Percentiles rank a stretch among this genome's conserved stretches.
These are phyloP conservation scores for Aspergillus fijiensis DNA, from an alignment of 2,329 filamentous ascomycete species.

Conservation along the genomic window DNA sequence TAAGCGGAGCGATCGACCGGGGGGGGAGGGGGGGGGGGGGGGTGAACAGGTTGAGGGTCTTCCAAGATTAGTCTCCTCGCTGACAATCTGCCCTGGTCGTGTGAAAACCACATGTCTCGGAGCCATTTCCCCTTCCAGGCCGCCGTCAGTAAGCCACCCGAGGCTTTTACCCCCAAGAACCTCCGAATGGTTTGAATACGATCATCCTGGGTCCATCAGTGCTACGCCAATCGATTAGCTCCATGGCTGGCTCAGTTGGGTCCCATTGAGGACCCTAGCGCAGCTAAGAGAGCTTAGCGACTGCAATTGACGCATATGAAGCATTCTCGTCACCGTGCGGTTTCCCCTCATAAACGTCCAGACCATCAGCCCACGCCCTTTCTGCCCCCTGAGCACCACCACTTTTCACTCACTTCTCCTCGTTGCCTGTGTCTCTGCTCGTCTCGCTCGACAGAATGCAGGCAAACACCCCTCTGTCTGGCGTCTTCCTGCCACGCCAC, in stretches of 20 bases:
- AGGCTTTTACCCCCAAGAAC: not conserved
- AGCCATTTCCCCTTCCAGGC: not conserved
- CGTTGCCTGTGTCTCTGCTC: not conserved
- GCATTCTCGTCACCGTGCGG: not conserved
- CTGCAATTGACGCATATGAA: slow-evolving; percentile 3
- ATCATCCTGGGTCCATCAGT: not conserved
- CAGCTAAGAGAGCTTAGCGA: slow-evolving; percentile 2
- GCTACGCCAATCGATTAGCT: not conserved
- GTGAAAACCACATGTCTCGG: slow-evolving; percentile 4
- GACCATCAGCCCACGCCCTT: not conserved
- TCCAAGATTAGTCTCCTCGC: too few relatives aligned
- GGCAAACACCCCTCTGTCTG: slow-evolving; percentile 2
- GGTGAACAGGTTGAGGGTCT: not conserved
- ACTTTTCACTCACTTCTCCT: not conserved
- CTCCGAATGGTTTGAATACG: not conserved
- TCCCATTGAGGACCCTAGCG: not conserved
- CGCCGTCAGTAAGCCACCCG: not conserved
- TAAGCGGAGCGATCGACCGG: not conserved
- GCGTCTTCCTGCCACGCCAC: slow-evolving; percentile 5
- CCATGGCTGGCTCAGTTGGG: not conserved
- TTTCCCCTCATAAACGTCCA: slow-evolving; percentile 4
- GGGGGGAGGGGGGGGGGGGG: not conserved
- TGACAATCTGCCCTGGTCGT: too few relatives aligned
- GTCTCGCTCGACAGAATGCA: not conserved
- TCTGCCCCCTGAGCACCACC: not conserved